Evolutionary conservation across 1,139 yeast genomes (phyloP).

Genomic region (Lipomyces yarrowii): DNA sequence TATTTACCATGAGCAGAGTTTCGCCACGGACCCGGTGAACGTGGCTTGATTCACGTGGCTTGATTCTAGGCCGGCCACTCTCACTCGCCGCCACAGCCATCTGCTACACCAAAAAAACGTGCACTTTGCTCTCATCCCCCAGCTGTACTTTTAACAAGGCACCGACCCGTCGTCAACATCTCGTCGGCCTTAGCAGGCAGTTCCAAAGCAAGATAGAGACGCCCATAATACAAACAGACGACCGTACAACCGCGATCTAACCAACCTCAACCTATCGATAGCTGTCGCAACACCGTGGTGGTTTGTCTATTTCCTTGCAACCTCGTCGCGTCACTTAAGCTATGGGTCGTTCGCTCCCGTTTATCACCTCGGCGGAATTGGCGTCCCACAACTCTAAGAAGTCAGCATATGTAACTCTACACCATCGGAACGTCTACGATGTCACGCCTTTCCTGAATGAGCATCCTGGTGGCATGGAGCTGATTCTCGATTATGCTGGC

Average conservation of each 20-base stretch:
- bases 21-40: no score
- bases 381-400: conserved; percentile 52
- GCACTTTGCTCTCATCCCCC: neutral
- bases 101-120: neutral
- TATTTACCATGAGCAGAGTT: no score
- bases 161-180: neutral
- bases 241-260: neutral
- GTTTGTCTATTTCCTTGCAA: neutral
- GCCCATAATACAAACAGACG: neutral
- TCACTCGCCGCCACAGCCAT: neutral
- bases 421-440: conserved; percentile 77
- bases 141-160: neutral
- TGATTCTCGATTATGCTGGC: conserved; percentile 77
- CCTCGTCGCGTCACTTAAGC: neutral
- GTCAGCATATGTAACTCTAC: conserved; percentile 79
- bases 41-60: neutral
- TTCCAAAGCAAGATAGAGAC: neutral
- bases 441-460: conserved; percentile 75
- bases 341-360: conserved; percentile 43
- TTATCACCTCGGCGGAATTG: conserved; percentile 50
- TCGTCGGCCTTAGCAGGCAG: neutral
- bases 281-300: neutral
- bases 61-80: neutral
- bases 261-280: neutral
- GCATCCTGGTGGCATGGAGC: conserved; percentile 71